A percentile compares a stretch with the other conserved stretches of the same genome.
Evolutionary conservation across 202 grass and related monocot genomes (phyloP).

Genomic region (Brachypodium distachyon): DNA sequence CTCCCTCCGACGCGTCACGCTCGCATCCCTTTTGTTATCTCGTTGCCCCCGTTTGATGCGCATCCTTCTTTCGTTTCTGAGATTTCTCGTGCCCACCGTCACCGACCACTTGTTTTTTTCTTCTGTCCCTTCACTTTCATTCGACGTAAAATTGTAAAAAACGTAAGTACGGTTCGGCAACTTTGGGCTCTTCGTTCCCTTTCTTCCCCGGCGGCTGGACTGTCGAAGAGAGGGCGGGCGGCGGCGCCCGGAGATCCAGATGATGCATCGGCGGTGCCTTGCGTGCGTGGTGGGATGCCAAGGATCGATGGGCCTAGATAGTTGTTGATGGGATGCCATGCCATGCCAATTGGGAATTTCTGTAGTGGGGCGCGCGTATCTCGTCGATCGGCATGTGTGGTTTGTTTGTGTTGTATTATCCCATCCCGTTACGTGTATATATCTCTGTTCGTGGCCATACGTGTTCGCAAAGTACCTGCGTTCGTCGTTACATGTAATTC

Average conservation of each 20-base stretch:
- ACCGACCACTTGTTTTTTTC: slow-evolving; percentile 11
- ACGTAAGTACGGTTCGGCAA: background rate
- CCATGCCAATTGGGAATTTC: background rate
- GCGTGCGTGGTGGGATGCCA: background rate
- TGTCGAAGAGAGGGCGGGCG: no score
- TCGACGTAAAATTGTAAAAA: no score
- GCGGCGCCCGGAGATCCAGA: no score
- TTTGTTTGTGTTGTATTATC: background rate
- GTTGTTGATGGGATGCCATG: background rate
- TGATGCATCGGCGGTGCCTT: background rate
- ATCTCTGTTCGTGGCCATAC: no score
- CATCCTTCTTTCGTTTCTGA: no score
- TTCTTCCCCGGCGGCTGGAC: background rate
- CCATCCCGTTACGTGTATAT: no score
- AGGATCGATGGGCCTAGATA: background rate
- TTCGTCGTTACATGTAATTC: no score
- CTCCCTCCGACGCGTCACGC: background rate
- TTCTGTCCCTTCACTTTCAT: no score
- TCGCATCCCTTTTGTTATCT: background rate
- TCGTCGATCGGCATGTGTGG: background rate
- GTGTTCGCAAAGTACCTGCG: no score
- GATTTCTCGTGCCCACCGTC: background rate
- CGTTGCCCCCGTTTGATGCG: background rate
- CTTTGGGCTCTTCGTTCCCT: background rate
- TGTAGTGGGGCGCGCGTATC: background rate